Conservation (phyloP, 768 basidiomycete species). For the Pilatotrama ljubarskyi region DNA sequence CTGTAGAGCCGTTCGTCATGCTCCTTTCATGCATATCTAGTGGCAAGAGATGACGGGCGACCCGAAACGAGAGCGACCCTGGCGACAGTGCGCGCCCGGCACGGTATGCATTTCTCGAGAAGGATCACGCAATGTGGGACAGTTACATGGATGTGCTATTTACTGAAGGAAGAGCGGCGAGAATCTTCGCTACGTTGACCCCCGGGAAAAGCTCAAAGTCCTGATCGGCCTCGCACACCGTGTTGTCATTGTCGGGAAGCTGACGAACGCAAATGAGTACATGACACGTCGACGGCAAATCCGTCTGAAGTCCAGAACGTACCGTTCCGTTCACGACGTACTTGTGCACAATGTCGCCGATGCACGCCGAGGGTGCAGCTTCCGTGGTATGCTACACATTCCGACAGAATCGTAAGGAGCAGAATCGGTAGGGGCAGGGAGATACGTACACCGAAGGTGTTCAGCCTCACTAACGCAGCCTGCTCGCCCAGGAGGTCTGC, state of each 20-base stretch:
- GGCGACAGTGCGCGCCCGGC: too few species aligned
- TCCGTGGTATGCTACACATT: conserved; percentile 1
- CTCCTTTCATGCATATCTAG: too few species aligned
- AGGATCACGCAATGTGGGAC: too few species aligned
- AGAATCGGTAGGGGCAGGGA: too few species aligned
- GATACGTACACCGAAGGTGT: neutral
- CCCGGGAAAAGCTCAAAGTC: conserved; percentile 11
- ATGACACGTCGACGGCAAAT: neutral
- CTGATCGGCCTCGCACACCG: neutral
- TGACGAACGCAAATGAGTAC: neutral
- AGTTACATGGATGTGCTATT: too few species aligned
- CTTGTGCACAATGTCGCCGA: neutral
- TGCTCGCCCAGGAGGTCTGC: neutral
- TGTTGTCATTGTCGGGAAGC: conserved; percentile 1
- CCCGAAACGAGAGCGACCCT: too few species aligned
- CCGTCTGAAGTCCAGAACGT: neutral
- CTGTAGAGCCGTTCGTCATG: too few species aligned
- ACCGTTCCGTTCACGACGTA: conserved; percentile 8
- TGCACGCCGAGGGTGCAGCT: neutral
- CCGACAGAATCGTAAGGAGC: neutral
- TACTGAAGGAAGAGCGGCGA: neutral
- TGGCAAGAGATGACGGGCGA: too few species aligned
- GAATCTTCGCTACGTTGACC: conserved; percentile 2
- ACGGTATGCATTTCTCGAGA: too few species aligned
- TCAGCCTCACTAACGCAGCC: neutral